phyloP scores from a whole-genome alignment of 306 rosid species.

The Canavalia ensiformis region DNA sequence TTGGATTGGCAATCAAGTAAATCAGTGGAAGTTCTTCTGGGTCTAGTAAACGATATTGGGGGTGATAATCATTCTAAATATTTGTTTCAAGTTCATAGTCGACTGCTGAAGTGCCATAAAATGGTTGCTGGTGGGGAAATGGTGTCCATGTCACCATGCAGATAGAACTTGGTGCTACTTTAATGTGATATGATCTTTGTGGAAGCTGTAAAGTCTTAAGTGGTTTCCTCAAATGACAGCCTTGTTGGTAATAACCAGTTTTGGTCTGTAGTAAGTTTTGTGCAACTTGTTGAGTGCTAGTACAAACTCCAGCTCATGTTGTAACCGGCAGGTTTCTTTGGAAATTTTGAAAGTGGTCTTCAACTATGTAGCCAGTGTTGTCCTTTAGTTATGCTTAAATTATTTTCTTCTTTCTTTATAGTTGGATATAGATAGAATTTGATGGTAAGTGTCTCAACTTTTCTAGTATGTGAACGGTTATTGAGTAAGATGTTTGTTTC shows the following conservation, averaged over 20 bases:
- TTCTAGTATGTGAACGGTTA: slow-evolving; percentile 41
- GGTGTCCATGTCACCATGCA: slow-evolving; percentile 16
- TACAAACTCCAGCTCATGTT: slow-evolving; percentile 42
- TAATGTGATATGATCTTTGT: slow-evolving; percentile 25
- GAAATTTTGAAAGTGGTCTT: slow-evolving; percentile 44
- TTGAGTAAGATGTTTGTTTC: slow-evolving; percentile 22
- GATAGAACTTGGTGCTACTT: slow-evolving; percentile 41
- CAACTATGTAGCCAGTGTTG: slow-evolving; percentile 40
- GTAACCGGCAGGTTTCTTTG: slow-evolving; percentile 48
- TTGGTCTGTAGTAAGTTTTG: slow-evolving; percentile 25
- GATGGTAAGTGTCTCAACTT: slow-evolving; percentile 53
- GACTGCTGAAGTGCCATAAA: slow-evolving; percentile 5
- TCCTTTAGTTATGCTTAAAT: slow-evolving; percentile 48
- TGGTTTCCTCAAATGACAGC: slow-evolving; percentile 39
- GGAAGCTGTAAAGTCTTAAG: slow-evolving; percentile 42
- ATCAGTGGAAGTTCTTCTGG: slow-evolving; percentile 38
- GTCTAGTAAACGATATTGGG: slow-evolving; percentile 41
- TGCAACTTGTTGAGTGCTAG: slow-evolving; percentile 45
- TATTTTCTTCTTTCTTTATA: slow-evolving; percentile 56
- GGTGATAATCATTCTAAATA: slow-evolving; percentile 22
- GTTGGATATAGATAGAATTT: slow-evolving; percentile 54
- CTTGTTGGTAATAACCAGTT: slow-evolving; percentile 28
- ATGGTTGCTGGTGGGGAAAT: slow-evolving; percentile 39
- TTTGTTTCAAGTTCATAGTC: slow-evolving; percentile 41
- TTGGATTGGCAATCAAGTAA: slow-evolving; percentile 29